Evolutionary conservation across 352 stramenopile genomes (phyloP).

Genomic region (Pythium brassicae): DNA sequence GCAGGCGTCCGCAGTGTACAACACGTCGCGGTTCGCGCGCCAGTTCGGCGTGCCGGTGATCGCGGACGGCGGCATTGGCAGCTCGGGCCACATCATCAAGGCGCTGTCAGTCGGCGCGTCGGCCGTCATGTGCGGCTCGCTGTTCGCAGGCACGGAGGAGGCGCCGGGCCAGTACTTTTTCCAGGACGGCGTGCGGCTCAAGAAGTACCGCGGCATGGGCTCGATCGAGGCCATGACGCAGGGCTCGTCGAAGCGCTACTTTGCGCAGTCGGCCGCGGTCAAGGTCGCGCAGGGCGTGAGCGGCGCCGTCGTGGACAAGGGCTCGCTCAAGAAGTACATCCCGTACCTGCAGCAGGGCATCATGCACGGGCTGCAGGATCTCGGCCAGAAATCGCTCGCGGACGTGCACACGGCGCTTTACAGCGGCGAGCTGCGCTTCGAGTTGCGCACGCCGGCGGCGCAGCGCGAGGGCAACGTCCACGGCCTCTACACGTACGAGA

Average conservation of each 20-base stretch:
- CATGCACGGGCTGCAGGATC: constrained; percentile 98
- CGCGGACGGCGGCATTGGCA: constrained; percentile 98
- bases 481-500: constrained; percentile 97
- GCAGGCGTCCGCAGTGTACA: constrained; percentile 98
- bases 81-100: constrained; percentile 98
- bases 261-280: constrained; percentile 86
- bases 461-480: constrained; percentile 99
- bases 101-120: constrained; percentile 96
- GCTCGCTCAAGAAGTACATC: constrained; percentile 98
- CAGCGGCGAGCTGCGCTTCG: constrained; percentile 90
- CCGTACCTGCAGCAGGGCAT: constrained; percentile 99
- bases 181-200: constrained; percentile 99
- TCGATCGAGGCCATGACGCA: constrained; percentile 99
- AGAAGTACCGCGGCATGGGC: constrained; percentile 99
- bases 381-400: constrained; percentile 91
- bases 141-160: constrained; percentile 99
- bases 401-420: constrained; percentile 82
- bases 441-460: constrained; percentile 97
- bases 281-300: constrained; percentile 99
- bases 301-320: constrained; percentile 99
- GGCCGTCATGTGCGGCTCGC: constrained; percentile 99
- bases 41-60: constrained; percentile 98
- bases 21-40: constrained; percentile 94
- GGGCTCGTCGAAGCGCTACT: constrained; percentile 93
- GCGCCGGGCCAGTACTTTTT: constrained; percentile 99